A percentile compares a stretch with the other conserved stretches of the same genome.
Conservation (phyloP, 768 basidiomycete genomes). For the Lactarius psammicola region DNA sequence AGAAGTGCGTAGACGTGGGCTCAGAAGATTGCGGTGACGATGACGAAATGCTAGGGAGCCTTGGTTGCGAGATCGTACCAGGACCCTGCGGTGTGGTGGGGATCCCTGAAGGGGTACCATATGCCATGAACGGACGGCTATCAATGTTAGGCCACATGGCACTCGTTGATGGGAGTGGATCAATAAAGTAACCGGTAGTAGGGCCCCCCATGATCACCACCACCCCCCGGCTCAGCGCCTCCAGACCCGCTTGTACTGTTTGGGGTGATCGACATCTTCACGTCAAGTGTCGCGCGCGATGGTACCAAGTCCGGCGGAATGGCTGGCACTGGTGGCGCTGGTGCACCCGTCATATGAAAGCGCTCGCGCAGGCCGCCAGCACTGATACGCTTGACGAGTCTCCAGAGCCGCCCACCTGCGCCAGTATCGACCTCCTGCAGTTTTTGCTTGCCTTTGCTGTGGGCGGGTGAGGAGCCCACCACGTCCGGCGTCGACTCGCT, state of each 20-base stretch:
- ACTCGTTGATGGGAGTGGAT: constrained; percentile 32
- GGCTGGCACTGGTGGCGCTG: constrained; percentile 58
- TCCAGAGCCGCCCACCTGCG: constrained; percentile 53
- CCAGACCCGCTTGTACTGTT: neutral
- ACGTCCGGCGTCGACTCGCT: constrained; percentile 5
- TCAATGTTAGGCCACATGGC: constrained; percentile 30
- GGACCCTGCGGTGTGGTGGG: neutral
- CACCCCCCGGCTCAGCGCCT: constrained; percentile 3
- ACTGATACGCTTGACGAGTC: constrained; percentile 68
- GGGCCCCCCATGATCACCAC: constrained; percentile 4
- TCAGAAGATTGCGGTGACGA: constrained; percentile 62
- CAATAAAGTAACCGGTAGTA: constrained; percentile 29
- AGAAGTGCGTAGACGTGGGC: constrained; percentile 53
- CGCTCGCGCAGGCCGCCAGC: constrained; percentile 61
- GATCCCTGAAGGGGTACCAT: constrained; percentile 25
- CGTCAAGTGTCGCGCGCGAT: constrained; percentile 32
- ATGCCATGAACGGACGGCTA: constrained; percentile 17
- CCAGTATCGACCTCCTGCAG: constrained; percentile 36
- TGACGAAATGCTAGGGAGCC: constrained; percentile 52
- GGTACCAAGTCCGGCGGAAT: constrained; percentile 46
- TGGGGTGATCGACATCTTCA: constrained; percentile 21
- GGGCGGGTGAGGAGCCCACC: neutral
- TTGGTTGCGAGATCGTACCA: neutral
- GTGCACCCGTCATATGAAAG: constrained; percentile 34
- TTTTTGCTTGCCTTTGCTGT: constrained; percentile 27